Percentiles rank a stretch among this genome's conserved stretches.
These are phyloP conservation scores for Phascolomyces articulosus DNA, from an alignment of 371 early-diverging fungal genomes.

Conservation along the genomic window DNA sequence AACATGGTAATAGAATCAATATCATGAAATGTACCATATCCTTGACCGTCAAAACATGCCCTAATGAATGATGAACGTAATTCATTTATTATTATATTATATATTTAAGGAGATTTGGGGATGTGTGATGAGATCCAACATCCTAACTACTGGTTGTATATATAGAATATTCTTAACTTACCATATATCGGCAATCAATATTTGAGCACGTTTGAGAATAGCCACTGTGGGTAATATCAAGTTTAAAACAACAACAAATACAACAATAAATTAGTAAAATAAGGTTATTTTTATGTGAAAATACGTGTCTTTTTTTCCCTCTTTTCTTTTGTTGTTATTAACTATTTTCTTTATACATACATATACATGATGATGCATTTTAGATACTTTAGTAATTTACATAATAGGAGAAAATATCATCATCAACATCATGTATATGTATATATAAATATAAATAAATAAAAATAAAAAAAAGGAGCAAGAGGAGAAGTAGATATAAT, in stretches of 20 bases:
- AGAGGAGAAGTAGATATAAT: too few species aligned
- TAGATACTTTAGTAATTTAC: background rate
- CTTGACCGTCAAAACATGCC: slow-evolving; percentile 84
- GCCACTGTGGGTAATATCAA: slow-evolving; percentile 52
- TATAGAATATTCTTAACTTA: slow-evolving; percentile 25
- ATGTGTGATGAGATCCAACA: too few species aligned
- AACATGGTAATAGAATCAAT: slow-evolving; percentile 91
- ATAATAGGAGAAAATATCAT: too few species aligned
- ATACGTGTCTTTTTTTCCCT: too few species aligned
- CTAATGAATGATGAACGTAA: slow-evolving; percentile 31
- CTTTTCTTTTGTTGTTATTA: background rate
- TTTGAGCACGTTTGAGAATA: slow-evolving; percentile 87
- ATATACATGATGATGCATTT: background rate
- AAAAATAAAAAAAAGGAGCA: background rate
- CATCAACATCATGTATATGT: too few species aligned
- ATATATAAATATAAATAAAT: background rate
- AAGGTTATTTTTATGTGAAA: too few species aligned
- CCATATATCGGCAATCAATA: slow-evolving; percentile 90
- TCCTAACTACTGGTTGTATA: too few species aligned
- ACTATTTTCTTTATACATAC: too few species aligned
- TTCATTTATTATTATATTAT: too few species aligned
- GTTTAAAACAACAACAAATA: too few species aligned
- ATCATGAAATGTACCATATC: slow-evolving; percentile 69
- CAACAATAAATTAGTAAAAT: too few species aligned
- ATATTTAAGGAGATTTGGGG: too few species aligned